These are phyloP conservation scores for Sphaerosporella brunnea DNA, from an alignment of 495 filamentous ascomycete species.

Conservation along the genomic window DNA sequence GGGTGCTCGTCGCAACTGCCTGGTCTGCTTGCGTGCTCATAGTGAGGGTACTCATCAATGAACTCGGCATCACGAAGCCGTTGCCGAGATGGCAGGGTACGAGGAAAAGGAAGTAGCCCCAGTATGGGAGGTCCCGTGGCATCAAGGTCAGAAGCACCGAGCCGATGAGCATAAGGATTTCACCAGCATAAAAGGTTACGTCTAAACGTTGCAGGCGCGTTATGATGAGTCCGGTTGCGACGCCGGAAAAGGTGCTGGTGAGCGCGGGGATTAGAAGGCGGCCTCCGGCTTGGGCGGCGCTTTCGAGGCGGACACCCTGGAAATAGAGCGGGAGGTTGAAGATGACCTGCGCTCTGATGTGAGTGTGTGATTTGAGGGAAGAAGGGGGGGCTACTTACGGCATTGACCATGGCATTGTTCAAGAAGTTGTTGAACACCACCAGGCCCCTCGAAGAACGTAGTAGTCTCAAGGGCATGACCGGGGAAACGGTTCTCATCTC, in stretches of 20 bases:
- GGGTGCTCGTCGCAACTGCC: slow-evolving; percentile 54
- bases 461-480: slow-evolving; percentile 52
- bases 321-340: slow-evolving; percentile 73
- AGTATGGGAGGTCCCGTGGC: slow-evolving; percentile 36
- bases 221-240: slow-evolving; percentile 52
- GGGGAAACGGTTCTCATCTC: slow-evolving; percentile 44
- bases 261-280: slow-evolving; percentile 45
- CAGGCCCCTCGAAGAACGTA: slow-evolving; percentile 43
- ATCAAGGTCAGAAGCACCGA: slow-evolving; percentile 35
- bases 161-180: slow-evolving; percentile 39
- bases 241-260: slow-evolving; percentile 40
- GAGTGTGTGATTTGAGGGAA: background rate
- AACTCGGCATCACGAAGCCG: slow-evolving; percentile 46
- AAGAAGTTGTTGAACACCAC: slow-evolving; percentile 58
- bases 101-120: slow-evolving; percentile 44
- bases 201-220: slow-evolving; percentile 46
- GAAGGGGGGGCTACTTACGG: slow-evolving; percentile 24
- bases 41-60: slow-evolving; percentile 51
- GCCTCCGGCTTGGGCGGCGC: slow-evolving; percentile 51
- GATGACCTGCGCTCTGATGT: slow-evolving; percentile 28
- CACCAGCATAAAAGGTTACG: slow-evolving; percentile 42
- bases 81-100: slow-evolving; percentile 43
- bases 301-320: slow-evolving; percentile 57
- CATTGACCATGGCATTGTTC: slow-evolving; percentile 43
- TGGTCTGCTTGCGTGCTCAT: slow-evolving; percentile 51